Conservation (phyloP, 345 rosid genomes). For the Turritis glabra region DNA sequence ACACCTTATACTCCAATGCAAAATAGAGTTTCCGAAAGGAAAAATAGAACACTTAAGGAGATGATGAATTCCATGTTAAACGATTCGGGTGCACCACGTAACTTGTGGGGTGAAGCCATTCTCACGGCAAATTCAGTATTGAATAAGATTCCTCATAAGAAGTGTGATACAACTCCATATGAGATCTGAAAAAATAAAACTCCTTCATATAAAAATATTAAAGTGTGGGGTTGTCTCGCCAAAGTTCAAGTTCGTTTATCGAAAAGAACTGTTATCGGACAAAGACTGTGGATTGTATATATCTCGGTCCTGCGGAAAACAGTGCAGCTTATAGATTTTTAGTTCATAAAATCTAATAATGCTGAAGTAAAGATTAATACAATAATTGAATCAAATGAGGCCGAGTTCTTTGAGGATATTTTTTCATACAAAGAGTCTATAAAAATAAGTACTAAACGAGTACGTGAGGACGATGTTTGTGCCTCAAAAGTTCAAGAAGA, state of each 20-base stretch:
- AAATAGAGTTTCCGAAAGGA: not conserved
- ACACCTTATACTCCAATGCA: not conserved
- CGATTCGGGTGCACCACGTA: not conserved
- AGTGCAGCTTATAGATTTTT: not conserved
- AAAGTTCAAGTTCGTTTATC: too few relatives aligned
- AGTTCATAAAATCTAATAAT: conserved; percentile 11
- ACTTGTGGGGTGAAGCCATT: not conserved
- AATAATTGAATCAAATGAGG: not conserved
- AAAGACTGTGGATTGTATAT: not conserved
- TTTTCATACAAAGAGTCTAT: not conserved
- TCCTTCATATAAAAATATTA: conserved; percentile 7
- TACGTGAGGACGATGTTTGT: not conserved
- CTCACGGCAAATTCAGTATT: not conserved
- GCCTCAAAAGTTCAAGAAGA: not conserved
- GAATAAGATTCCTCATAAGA: not conserved
- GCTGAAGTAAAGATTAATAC: not conserved
- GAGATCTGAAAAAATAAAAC: not conserved
- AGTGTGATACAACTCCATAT: not conserved
- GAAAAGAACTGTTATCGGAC: too few relatives aligned
- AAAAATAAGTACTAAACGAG: not conserved
- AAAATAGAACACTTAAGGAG: not conserved
- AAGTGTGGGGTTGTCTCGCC: not conserved
- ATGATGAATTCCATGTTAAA: conserved; percentile 20
- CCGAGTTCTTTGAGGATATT: not conserved
- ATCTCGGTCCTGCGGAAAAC: not conserved